Conservation (phyloP, 2,329 filamentous ascomycete species). For the Curvularia sp. region DNA sequence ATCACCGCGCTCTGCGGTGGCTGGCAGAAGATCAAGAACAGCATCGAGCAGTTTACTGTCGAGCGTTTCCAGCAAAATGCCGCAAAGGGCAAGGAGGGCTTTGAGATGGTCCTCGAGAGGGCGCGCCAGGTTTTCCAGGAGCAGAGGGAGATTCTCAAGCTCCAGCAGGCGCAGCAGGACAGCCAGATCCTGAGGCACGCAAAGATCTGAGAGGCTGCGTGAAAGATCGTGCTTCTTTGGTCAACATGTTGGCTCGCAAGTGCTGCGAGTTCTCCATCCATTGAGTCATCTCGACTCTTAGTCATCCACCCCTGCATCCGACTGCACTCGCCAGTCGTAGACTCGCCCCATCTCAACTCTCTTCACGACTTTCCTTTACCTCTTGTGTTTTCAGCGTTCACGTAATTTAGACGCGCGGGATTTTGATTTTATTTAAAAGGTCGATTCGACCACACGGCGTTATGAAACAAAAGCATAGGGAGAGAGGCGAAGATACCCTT, state of each 20-base stretch:
- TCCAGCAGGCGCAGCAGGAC: conserved; percentile 56
- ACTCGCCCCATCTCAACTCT: conserved; percentile 12
- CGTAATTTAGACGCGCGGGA: not conserved
- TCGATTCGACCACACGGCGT: conserved; percentile 8
- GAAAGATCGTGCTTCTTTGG: not conserved
- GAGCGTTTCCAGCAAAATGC: conserved; percentile 92
- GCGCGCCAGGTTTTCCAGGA: conserved; percentile 89
- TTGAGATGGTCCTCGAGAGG: conserved; percentile 93
- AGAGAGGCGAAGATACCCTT: conserved; percentile 21
- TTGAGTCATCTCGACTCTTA: not conserved
- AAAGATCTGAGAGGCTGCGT: conserved; percentile 32
- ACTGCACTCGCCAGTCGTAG: conserved; percentile 5
- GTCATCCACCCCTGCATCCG: conserved; percentile 1
- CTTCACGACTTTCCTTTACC: not conserved
- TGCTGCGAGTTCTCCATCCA: conserved; percentile 3
- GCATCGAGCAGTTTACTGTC: conserved; percentile 90
- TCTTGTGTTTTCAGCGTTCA: conserved; percentile 5
- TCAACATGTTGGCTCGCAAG: conserved; percentile 6
- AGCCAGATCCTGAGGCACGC: conserved; percentile 42
- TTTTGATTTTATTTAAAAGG: conserved; percentile 4
- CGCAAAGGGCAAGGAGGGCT: conserved; percentile 86
- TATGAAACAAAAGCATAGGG: conserved; percentile 17
- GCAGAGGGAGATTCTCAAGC: conserved; percentile 71
- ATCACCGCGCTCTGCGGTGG: conserved; percentile 95
- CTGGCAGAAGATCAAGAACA: conserved; percentile 96